Evolutionary conservation across 805 yeast species (phyloP).

Genomic region (Pichia paraexigua): DNA sequence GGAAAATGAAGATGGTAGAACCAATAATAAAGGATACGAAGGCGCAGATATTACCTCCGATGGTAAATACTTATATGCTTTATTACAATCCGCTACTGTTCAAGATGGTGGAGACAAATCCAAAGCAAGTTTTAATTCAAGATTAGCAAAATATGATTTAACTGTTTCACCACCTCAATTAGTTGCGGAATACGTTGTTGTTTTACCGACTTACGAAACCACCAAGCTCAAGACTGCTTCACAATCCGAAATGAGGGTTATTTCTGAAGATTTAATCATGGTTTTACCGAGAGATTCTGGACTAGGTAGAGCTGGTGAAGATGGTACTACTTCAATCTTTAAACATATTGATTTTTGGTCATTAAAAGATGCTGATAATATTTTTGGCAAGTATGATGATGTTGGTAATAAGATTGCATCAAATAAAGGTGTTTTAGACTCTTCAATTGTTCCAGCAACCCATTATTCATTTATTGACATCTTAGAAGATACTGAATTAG

Average conservation of each 20-base stretch:
- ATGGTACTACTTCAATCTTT: slow-evolving; percentile 19
- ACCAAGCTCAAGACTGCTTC: slow-evolving; percentile 24
- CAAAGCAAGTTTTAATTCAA: slow-evolving; percentile 15
- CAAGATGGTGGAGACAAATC: slow-evolving; percentile 28
- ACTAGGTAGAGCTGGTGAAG: slow-evolving; percentile 19
- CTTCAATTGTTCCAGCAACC: slow-evolving; percentile 21
- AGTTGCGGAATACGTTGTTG: slow-evolving; percentile 24
- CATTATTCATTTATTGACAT: slow-evolving; percentile 22
- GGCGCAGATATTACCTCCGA: slow-evolving; percentile 27
- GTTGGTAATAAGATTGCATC: slow-evolving; percentile 22
- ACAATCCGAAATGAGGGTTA: slow-evolving; percentile 25
- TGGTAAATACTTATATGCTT: slow-evolving; percentile 21
- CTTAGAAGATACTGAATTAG: slow-evolving; percentile 20
- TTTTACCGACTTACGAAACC: slow-evolving; percentile 21
- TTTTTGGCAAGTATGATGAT: slow-evolving; percentile 24
- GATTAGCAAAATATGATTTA: slow-evolving; percentile 25
- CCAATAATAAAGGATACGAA: slow-evolving; percentile 28
- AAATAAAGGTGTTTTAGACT: slow-evolving; percentile 17
- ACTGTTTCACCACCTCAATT: slow-evolving; percentile 13
- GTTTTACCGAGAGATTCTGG: slow-evolving; percentile 26
- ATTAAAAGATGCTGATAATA: slow-evolving; percentile 23
- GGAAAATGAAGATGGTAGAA: slow-evolving; percentile 23
- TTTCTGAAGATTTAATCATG: slow-evolving; percentile 22
- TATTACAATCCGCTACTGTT: slow-evolving; percentile 24
- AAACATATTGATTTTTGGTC: slow-evolving; percentile 26